A percentile compares a stretch with the other conserved stretches of the same genome.
phyloP scores from a whole-genome alignment of 441 rosid species.

The Monsonia emarginata region DNA sequence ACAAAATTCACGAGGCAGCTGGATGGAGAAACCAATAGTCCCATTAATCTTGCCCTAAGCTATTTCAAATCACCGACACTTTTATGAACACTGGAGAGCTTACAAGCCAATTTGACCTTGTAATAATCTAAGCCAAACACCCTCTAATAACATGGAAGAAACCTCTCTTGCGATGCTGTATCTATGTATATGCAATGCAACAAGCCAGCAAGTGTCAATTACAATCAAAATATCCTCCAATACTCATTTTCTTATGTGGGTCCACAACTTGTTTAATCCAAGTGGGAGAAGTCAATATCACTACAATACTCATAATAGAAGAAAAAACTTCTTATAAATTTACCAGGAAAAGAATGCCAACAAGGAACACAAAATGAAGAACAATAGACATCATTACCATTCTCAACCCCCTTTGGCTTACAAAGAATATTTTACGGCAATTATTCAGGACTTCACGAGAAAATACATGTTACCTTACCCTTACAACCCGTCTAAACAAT shows the following conservation, averaged over 20 bases:
- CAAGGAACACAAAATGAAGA: background rate
- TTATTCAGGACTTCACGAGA: background rate
- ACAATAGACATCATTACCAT: background rate
- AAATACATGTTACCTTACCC: background rate
- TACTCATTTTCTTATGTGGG: background rate
- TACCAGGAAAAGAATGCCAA: background rate
- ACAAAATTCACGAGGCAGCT: too few relatives aligned
- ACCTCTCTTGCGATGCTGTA: too few relatives aligned
- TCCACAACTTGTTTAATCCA: background rate
- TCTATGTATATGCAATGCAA: too few relatives aligned
- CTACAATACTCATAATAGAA: background rate
- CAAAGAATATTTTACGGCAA: background rate
- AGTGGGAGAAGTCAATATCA: background rate
- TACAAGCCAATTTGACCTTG: too few relatives aligned
- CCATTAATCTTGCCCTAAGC: too few relatives aligned
- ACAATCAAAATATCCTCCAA: background rate
- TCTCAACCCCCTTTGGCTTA: background rate
- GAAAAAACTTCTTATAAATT: background rate
- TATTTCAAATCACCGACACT: too few relatives aligned
- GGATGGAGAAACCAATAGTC: too few relatives aligned
- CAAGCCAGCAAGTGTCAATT: background rate
- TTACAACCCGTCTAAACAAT: background rate
- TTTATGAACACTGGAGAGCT: too few relatives aligned
- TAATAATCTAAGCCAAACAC: too few relatives aligned
- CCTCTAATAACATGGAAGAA: too few relatives aligned